Evolutionary conservation across 2,329 filamentous ascomycete species (phyloP).

Genomic region (Akanthomyces uredinophilus): DNA sequence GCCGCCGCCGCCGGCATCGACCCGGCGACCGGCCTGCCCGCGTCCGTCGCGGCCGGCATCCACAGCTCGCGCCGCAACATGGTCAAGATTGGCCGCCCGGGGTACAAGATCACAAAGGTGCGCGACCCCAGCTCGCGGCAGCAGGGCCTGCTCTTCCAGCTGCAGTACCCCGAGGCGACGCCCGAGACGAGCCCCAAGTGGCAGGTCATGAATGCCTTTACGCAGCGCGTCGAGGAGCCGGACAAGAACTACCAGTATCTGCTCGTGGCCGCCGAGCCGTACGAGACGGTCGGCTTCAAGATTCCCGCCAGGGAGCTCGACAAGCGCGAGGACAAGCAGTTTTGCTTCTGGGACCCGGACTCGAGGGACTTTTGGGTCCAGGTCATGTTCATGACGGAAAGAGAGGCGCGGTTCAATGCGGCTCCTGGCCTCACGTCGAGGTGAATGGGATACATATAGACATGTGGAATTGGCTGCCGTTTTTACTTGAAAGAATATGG

Average conservation of each 20-base stretch:
- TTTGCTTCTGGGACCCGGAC: constrained; percentile 93
- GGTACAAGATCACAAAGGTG: constrained; percentile 97
- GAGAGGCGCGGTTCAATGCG: constrained; percentile 79
- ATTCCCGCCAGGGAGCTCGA: constrained; percentile 91
- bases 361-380: constrained; percentile 97
- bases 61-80: constrained; percentile 68
- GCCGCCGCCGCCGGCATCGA: constrained; percentile 49
- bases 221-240: constrained; percentile 90
- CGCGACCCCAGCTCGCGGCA: constrained; percentile 84
- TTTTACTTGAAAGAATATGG: background rate
- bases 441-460: constrained; percentile 19
- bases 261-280: constrained; percentile 90
- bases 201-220: constrained; percentile 95
- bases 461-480: background rate
- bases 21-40: constrained; percentile 63
- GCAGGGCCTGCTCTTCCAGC: constrained; percentile 87
- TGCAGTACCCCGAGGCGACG: constrained; percentile 89
- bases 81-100: constrained; percentile 91
- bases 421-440: constrained; percentile 54
- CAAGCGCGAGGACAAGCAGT: constrained; percentile 79
- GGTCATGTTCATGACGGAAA: constrained; percentile 96
- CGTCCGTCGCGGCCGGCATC: constrained; percentile 71
- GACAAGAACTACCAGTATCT: constrained; percentile 95
- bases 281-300: constrained; percentile 97
- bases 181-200: constrained; percentile 72